A percentile compares a stretch with the other conserved stretches of the same genome.
phyloP scores from a whole-genome alignment of 2,329 filamentous ascomycete genomes.

The Aschersonia sp. region DNA sequence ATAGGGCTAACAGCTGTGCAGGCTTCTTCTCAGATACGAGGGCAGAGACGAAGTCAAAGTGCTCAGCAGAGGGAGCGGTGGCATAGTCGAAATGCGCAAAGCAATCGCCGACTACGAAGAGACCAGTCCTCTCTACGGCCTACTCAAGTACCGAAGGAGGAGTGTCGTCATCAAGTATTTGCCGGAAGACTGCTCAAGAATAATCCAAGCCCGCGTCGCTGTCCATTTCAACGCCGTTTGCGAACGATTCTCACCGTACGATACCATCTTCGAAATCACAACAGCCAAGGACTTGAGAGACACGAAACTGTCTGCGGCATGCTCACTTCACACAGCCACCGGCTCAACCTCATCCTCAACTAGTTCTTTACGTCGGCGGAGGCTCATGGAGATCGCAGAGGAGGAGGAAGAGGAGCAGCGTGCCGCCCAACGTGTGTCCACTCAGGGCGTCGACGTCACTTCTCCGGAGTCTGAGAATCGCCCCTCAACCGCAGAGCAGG shows the following conservation, averaged over 20 bases:
- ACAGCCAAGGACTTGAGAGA: conserved; percentile 70
- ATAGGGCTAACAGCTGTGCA: conserved; percentile 23
- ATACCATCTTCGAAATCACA: conserved; percentile 67
- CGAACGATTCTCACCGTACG: conserved; percentile 69
- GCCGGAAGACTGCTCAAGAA: conserved; percentile 75
- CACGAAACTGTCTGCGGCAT: conserved; percentile 72
- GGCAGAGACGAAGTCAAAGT: conserved; percentile 79
- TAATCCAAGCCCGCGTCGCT: conserved; percentile 80
- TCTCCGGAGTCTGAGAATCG: conserved; percentile 1
- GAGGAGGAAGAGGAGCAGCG: conserved; percentile 64
- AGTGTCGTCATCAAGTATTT: conserved; percentile 89
- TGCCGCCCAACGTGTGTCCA: conserved; percentile 44
- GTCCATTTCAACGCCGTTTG: conserved; percentile 55
- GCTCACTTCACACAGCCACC: conserved; percentile 76
- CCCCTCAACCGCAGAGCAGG: conserved; percentile 15
- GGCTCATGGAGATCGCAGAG: conserved; percentile 86
- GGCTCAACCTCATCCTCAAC: conserved; percentile 75
- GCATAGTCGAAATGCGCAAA: conserved; percentile 70
- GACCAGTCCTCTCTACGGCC: conserved; percentile 77
- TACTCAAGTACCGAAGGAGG: conserved; percentile 75
- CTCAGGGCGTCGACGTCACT: conserved; percentile 25
- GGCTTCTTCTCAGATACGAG: conserved; percentile 89
- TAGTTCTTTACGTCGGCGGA: conserved; percentile 61
- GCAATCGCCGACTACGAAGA: conserved; percentile 69
- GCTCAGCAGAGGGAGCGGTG: conserved; percentile 60